phyloP scores from a whole-genome alignment of 1,284 basidiomycete genomes.

The Melanopsichium pennsylvanicum region DNA sequence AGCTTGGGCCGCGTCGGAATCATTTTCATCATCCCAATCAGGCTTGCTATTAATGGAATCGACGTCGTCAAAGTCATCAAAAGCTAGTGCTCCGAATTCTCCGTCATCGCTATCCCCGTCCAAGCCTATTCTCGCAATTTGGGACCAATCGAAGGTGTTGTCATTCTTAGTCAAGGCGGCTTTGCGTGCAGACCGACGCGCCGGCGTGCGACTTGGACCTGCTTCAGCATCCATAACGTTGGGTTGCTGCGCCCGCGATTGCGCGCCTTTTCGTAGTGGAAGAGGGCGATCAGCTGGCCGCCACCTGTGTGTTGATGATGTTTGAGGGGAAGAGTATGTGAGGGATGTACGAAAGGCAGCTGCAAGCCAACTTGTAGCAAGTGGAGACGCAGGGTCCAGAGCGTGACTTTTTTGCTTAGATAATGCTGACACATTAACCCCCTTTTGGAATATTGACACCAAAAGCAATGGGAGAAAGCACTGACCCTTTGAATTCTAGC shows the following conservation, averaged over 20 bases:
- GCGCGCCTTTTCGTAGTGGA: too few relatives aligned
- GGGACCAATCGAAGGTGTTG: slow-evolving; percentile 18
- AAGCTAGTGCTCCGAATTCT: slow-evolving; percentile 32
- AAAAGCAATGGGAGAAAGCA: slow-evolving; percentile 2
- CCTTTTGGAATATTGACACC: not conserved
- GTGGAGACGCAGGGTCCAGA: slow-evolving; percentile 34
- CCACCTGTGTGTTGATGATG: not conserved
- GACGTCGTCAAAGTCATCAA: slow-evolving; percentile 6
- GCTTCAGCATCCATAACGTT: slow-evolving; percentile 17
- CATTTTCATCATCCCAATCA: slow-evolving; percentile 43
- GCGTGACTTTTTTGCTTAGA: slow-evolving; percentile 8
- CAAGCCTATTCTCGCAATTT: slow-evolving; percentile 19
- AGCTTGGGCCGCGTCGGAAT: slow-evolving; percentile 22
- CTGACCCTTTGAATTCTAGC: not conserved
- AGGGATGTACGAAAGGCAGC: not conserved
- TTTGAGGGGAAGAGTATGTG: too few relatives aligned
- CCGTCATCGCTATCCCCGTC: slow-evolving; percentile 25
- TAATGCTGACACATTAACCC: slow-evolving; percentile 8
- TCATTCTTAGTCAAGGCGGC: not conserved
- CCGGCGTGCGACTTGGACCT: slow-evolving; percentile 11
- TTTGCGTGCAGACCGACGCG: slow-evolving; percentile 18
- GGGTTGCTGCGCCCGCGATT: too few relatives aligned
- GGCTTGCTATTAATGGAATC: slow-evolving; percentile 22
- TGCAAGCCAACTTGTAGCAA: not conserved
- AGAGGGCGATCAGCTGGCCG: too few relatives aligned